Percentiles rank a stretch among this genome's conserved stretches.
Conservation (phyloP, 768 basidiomycete species). For the Pleurotus salmoneostramineus region DNA sequence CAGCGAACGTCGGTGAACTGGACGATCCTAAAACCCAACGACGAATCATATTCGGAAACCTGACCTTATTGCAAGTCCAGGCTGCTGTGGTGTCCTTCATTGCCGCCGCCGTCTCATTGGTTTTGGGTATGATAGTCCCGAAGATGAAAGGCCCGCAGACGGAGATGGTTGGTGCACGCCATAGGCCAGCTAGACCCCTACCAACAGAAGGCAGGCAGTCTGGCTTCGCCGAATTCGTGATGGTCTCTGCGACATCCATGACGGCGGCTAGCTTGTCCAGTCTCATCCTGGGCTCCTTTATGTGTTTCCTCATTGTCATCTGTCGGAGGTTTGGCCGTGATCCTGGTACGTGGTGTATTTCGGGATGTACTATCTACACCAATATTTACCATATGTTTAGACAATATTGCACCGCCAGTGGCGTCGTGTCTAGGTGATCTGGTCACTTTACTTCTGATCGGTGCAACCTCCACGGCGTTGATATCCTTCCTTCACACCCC, state of each 20-base stretch:
- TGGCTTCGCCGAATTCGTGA: conserved; percentile 49
- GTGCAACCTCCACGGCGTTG: conserved; percentile 67
- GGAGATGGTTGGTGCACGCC: not conserved
- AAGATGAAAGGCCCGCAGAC: conserved; percentile 19
- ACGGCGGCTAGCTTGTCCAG: conserved; percentile 75
- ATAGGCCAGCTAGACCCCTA: not conserved
- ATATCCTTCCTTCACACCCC: conserved; percentile 63
- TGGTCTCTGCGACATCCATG: conserved; percentile 79
- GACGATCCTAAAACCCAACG: conserved; percentile 65
- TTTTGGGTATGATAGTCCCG: conserved; percentile 65
- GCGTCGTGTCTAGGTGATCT: conserved; percentile 93
- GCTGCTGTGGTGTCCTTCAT: conserved; percentile 86
- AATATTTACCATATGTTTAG: conserved; percentile 29
- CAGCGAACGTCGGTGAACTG: conserved; percentile 90
- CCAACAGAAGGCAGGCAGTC: conserved; percentile 23
- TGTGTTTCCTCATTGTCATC: conserved; percentile 78
- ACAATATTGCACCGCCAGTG: conserved; percentile 94
- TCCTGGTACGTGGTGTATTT: conserved; percentile 55
- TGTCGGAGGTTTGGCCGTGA: conserved; percentile 76
- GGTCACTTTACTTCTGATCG: conserved; percentile 82
- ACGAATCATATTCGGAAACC: conserved; percentile 72
- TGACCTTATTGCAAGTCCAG: conserved; percentile 89
- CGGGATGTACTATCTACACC: not conserved
- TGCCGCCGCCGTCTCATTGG: conserved; percentile 73
- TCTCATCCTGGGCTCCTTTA: conserved; percentile 84